These are phyloP conservation scores for Rhynchospora breviuscula DNA, from an alignment of 176 grass and related monocot genomes.

Conservation along the genomic window DNA sequence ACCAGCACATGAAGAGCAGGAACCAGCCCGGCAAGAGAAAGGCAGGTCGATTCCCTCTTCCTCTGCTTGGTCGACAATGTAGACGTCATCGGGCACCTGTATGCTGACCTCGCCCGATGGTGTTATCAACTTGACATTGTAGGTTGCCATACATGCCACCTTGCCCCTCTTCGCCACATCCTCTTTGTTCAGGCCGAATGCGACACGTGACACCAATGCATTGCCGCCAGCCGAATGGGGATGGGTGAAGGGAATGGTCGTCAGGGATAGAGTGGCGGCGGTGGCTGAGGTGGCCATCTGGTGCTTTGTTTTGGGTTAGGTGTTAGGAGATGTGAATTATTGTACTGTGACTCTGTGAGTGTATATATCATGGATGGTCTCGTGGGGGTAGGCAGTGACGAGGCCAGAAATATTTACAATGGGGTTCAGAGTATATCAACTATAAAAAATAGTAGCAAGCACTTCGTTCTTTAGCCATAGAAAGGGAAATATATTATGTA, in stretches of 20 bases:
- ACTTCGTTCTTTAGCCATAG: no score
- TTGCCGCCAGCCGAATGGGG: neutral
- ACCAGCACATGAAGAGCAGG: constrained; percentile 73
- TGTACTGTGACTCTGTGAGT: neutral
- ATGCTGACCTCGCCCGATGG: constrained; percentile 44
- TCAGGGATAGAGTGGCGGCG: constrained; percentile 39
- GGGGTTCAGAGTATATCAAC: no score
- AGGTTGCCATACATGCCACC: constrained; percentile 22
- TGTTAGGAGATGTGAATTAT: neutral
- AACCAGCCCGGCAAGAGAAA: constrained; percentile 60
- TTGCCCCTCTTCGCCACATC: neutral
- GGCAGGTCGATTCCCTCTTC: constrained; percentile 58
- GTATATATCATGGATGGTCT: no score
- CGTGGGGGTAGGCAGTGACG: no score
- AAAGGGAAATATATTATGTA: no score
- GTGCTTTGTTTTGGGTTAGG: neutral
- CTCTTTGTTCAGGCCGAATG: neutral
- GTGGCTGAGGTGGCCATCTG: constrained; percentile 26
- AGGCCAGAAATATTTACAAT: no score
- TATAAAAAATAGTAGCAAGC: no score
- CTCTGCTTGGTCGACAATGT: constrained; percentile 62
- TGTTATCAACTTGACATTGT: constrained; percentile 67
- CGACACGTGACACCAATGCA: constrained; percentile 1
- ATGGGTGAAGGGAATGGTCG: constrained; percentile 20
- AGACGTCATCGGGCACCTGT: constrained; percentile 49